A percentile compares a stretch with the other conserved stretches of the same genome.
These are phyloP conservation scores for Colletotrichum lupini DNA, from an alignment of 2,329 filamentous ascomycete genomes.

Conservation along the genomic window DNA sequence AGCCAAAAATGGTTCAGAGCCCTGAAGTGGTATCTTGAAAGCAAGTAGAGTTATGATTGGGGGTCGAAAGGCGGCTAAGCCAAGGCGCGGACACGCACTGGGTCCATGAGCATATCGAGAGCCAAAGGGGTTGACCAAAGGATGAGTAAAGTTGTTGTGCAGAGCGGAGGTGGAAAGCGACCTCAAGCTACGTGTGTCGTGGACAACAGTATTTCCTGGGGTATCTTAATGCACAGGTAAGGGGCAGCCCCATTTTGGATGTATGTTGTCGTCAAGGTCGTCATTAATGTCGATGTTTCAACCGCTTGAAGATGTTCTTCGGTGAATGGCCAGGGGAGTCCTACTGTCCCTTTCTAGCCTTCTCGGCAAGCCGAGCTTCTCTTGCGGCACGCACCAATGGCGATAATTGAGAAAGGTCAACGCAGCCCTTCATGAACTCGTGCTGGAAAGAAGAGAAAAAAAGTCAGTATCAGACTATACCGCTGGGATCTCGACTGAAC, in stretches of 20 bases:
- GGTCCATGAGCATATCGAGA: not conserved
- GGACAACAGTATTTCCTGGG: conserved; percentile 29
- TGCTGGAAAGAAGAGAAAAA: conserved; percentile 62
- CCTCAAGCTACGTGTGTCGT: conserved; percentile 16
- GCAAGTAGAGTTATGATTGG: conserved; percentile 33
- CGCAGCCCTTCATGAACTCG: conserved; percentile 82
- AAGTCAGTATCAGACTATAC: not conserved
- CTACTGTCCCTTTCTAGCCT: conserved; percentile 72
- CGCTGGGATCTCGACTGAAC: conserved; percentile 44
- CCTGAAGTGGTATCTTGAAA: conserved; percentile 35
- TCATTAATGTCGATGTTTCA: conserved; percentile 33
- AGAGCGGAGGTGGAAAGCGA: conserved; percentile 9
- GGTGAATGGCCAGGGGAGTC: conserved; percentile 20
- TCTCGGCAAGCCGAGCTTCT: conserved; percentile 87
- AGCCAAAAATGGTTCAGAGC: conserved; percentile 20
- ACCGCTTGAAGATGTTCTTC: conserved; percentile 31
- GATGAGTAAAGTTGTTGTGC: not conserved
- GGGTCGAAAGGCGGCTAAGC: conserved; percentile 24
- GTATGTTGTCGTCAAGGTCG: conserved; percentile 32
- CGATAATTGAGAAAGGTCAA: conserved; percentile 80
- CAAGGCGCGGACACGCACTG: conserved; percentile 3
- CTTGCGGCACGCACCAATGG: conserved; percentile 89
- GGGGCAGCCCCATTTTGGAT: conserved; percentile 16
- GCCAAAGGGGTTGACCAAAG: not conserved
- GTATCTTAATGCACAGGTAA: conserved; percentile 34